Percentiles rank a stretch among this genome's conserved stretches.
phyloP scores from a whole-genome alignment of 108 stramenopile genomes.

The Mayamaea pseudoterrestris region DNA sequence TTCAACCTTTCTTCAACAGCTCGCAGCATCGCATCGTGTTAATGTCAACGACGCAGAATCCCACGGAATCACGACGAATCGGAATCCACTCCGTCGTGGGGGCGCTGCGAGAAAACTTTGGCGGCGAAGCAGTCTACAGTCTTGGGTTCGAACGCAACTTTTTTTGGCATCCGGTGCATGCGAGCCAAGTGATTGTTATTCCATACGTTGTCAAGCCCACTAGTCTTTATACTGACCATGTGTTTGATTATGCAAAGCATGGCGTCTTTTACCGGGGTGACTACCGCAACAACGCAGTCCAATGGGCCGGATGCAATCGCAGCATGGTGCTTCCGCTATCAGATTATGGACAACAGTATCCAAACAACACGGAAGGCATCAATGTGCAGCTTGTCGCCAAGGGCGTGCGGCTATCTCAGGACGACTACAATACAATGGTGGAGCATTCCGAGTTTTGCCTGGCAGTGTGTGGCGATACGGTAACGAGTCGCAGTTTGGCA shows the following conservation, averaged over 20 bases:
- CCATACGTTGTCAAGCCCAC: slow-evolving; percentile 23
- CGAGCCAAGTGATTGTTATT: slow-evolving; percentile 18
- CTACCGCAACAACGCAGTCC: slow-evolving; percentile 12
- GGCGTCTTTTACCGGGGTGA: slow-evolving; percentile 30
- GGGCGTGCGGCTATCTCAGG: slow-evolving; percentile 13
- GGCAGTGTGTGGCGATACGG: slow-evolving; percentile 38
- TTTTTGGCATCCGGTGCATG: slow-evolving; percentile 16
- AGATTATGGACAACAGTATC: slow-evolving; percentile 3
- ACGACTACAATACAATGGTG: slow-evolving; percentile 25
- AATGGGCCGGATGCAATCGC: slow-evolving; percentile 29
- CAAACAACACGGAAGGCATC: background rate
- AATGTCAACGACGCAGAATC: slow-evolving; percentile 26
- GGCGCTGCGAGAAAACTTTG: slow-evolving; percentile 1
- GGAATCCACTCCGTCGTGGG: slow-evolving; percentile 9
- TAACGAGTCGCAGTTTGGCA: slow-evolving; percentile 20
- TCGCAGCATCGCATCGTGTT: slow-evolving; percentile 29
- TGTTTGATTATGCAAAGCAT: background rate
- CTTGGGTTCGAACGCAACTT: slow-evolving; percentile 33
- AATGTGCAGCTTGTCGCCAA: background rate
- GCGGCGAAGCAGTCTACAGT: slow-evolving; percentile 21
- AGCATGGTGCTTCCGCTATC: too few relatives aligned
- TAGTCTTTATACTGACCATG: background rate
- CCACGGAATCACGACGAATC: slow-evolving; percentile 8
- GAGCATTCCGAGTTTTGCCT: slow-evolving; percentile 24
- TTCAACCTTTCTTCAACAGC: background rate